Conservation (phyloP, 257 asterid genomes). For the Fraxinus anomala region DNA sequence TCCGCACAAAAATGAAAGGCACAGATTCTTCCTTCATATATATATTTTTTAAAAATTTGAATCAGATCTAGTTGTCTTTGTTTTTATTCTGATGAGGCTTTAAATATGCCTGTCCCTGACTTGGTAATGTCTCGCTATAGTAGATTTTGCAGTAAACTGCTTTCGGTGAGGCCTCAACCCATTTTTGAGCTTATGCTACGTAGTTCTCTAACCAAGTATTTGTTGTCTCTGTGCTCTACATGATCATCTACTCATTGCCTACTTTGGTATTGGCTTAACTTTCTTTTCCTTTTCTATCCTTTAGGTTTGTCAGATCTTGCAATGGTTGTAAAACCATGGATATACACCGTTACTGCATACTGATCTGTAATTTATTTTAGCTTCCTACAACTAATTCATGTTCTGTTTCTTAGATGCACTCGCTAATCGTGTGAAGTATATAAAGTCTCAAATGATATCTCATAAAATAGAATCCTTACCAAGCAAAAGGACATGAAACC, state of each 20-base stretch:
- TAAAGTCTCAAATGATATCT: background rate
- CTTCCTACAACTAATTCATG: background rate
- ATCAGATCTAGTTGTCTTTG: background rate
- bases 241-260: background rate
- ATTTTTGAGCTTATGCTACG: background rate
- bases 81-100: background rate
- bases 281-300: background rate
- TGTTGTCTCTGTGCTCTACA: background rate
- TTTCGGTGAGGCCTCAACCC: background rate
- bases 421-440: background rate
- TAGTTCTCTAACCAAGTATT: background rate
- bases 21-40: background rate
- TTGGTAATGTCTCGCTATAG: background rate
- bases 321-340: background rate
- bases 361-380: background rate
- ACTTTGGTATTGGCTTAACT: background rate
- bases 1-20: background rate
- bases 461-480: background rate
- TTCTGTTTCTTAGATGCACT: background rate
- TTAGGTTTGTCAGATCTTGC: background rate
- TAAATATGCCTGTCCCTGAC: background rate
- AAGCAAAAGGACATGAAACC: background rate
- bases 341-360: background rate
- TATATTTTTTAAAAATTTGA: background rate
- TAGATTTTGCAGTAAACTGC: background rate